Evolutionary conservation across 176 grass and related monocot species (phyloP).

Genomic region (Oryza rufipogon): DNA sequence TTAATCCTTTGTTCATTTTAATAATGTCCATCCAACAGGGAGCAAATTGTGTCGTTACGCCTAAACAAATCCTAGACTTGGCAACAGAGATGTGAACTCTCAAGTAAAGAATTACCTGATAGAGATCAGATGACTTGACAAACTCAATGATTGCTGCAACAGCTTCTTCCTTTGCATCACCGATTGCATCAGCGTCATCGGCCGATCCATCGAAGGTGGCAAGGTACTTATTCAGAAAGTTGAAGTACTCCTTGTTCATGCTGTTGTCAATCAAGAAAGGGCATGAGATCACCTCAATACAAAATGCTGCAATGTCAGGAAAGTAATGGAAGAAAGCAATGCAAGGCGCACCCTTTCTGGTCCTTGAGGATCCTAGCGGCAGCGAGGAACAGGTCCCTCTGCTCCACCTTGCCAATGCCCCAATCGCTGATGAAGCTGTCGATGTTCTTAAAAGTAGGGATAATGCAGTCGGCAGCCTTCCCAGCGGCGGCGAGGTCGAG

Average conservation of each 20-base stretch:
- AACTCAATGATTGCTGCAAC: conserved; percentile 72
- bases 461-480: conserved; percentile 67
- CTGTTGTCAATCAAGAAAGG: conserved; percentile 53
- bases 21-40: background rate
- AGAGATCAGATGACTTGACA: conserved; percentile 67
- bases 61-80: background rate
- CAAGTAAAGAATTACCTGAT: conserved; percentile 56
- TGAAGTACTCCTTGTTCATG: conserved; percentile 79
- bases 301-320: background rate
- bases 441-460: conserved; percentile 84
- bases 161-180: conserved; percentile 81
- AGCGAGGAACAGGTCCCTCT: conserved; percentile 69
- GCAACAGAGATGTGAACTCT: background rate
- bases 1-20: background rate
- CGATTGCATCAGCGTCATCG: conserved; percentile 59
- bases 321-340: background rate
- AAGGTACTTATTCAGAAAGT: conserved; percentile 85
- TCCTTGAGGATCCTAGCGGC: conserved; percentile 78
- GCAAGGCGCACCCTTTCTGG: conserved; percentile 60
- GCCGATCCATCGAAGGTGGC: conserved; percentile 59
- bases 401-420: conserved; percentile 72
- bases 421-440: conserved; percentile 72
- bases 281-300: background rate
- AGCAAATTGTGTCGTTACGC: background rate
- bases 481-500: conserved; percentile 63